These are phyloP conservation scores for Nicotiana paniculata DNA, from an alignment of 257 asterid genomes.

Conservation along the genomic window DNA sequence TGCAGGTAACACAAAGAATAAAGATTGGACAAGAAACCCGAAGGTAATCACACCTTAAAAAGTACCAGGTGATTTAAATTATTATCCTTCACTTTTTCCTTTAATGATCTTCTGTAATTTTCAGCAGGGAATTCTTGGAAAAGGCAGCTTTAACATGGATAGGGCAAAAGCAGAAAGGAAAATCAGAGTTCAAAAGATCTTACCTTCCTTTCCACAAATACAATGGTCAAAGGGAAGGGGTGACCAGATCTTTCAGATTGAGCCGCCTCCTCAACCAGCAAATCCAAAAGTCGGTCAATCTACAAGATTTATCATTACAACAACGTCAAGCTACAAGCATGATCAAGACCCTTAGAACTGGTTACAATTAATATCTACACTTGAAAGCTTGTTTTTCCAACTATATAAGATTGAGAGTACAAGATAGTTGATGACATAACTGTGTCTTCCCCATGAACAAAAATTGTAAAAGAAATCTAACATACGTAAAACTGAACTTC, in stretches of 20 bases:
- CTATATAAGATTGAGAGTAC: neutral
- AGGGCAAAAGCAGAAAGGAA: neutral
- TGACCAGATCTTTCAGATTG: conserved; percentile 60
- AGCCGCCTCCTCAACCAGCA: conserved; percentile 83
- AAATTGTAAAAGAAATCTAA: neutral
- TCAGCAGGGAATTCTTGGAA: neutral
- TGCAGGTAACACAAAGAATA: neutral
- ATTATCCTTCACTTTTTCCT: neutral
- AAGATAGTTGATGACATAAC: neutral
- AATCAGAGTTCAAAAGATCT: conserved; percentile 1
- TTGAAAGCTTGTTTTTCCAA: neutral
- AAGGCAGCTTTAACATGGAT: neutral
- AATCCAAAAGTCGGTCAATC: conserved; percentile 73
- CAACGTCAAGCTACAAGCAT: neutral
- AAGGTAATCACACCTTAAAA: neutral
- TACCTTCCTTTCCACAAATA: conserved; percentile 93
- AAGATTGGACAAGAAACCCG: neutral
- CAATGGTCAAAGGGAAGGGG: conserved; percentile 76
- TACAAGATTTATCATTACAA: conserved; percentile 22
- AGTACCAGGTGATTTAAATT: neutral
- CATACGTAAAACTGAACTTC: neutral
- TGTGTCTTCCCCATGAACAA: neutral
- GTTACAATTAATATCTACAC: neutral
- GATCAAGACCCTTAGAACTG: neutral
- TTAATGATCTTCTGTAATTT: neutral